Evolutionary conservation across 2,329 filamentous ascomycete genomes (phyloP).

Genomic region (Cladobotryum mycophilum): DNA sequence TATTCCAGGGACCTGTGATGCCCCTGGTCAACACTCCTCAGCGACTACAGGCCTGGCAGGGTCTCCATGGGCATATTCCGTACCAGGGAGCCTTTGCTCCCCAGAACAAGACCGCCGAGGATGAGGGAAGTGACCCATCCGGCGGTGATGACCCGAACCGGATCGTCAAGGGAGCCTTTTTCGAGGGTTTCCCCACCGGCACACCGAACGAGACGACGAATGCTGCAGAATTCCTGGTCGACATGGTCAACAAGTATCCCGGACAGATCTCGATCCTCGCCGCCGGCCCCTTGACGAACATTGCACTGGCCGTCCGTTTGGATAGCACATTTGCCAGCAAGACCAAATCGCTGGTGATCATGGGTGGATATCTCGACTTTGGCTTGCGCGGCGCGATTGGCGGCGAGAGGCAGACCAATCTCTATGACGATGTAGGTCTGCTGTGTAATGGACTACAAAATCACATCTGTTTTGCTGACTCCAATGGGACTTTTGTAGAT

Average conservation of each 20-base stretch:
- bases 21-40: conserved; percentile 40
- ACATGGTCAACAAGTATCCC: conserved; percentile 42
- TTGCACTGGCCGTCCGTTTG: conserved; percentile 40
- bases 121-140: conserved; percentile 37
- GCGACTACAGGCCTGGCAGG: conserved; percentile 38
- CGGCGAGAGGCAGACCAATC: too few species aligned
- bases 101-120: conserved; percentile 37
- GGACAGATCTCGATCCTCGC: conserved; percentile 42
- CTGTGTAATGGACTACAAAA: too few species aligned
- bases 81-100: conserved; percentile 40
- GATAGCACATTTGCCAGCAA: conserved; percentile 40
- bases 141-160: conserved; percentile 34
- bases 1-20: conserved; percentile 39
- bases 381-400: conserved; percentile 27
- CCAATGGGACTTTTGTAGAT: conserved; percentile 26
- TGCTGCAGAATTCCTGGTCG: conserved; percentile 41
- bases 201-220: conserved; percentile 29
- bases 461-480: background rate
- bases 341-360: conserved; percentile 41
- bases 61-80: conserved; percentile 35
- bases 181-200: conserved; percentile 41
- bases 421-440: too few species aligned
- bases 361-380: conserved; percentile 44
- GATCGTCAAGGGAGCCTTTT: conserved; percentile 34
- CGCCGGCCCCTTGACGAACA: conserved; percentile 41